Percentiles rank a stretch among this genome's conserved stretches.
These are phyloP conservation scores for Carallia brachiata DNA, from an alignment of 345 rosid genomes.

Conservation along the genomic window DNA sequence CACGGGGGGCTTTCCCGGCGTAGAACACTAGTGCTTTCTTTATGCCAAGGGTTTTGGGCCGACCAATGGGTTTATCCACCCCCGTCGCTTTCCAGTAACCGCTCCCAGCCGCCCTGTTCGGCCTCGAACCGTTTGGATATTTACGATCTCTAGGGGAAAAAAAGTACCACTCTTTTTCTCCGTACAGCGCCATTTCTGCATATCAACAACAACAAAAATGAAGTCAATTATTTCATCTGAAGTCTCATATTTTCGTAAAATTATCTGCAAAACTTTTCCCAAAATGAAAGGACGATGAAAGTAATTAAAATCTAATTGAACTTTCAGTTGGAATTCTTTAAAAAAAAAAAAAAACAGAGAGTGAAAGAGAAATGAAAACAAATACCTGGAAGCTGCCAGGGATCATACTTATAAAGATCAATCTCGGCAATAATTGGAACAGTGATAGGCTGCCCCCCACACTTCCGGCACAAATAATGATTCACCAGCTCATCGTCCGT, in stretches of 20 bases:
- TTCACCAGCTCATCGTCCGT: conserved; percentile 89
- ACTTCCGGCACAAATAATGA: conserved; percentile 69
- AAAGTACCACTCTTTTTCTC: conserved; percentile 95
- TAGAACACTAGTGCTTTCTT: conserved; percentile 90
- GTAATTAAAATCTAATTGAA: too few relatives aligned
- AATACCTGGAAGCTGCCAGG: conserved; percentile 94
- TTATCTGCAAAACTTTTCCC: too few relatives aligned
- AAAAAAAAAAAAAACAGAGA: neutral
- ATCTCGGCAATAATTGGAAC: conserved; percentile 80
- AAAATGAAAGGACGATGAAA: too few relatives aligned
- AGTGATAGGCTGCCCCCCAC: conserved; percentile 47
- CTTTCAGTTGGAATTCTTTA: too few relatives aligned
- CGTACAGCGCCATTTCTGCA: conserved; percentile 70
- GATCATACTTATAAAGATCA: conserved; percentile 81
- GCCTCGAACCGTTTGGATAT: conserved; percentile 88
- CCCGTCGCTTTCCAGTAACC: conserved; percentile 98
- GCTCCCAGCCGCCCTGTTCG: conserved; percentile 82
- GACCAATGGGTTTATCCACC: conserved; percentile 85
- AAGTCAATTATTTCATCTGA: neutral
- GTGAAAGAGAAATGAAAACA: neutral
- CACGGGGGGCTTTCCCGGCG: conserved; percentile 82
- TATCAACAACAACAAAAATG: neutral
- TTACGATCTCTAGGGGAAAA: conserved; percentile 86
- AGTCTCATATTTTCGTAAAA: too few relatives aligned
- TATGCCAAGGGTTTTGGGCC: conserved; percentile 71